Conservation (phyloP, 176 grass and related monocot genomes). For the Rhipidocladum racemiflorum region DNA sequence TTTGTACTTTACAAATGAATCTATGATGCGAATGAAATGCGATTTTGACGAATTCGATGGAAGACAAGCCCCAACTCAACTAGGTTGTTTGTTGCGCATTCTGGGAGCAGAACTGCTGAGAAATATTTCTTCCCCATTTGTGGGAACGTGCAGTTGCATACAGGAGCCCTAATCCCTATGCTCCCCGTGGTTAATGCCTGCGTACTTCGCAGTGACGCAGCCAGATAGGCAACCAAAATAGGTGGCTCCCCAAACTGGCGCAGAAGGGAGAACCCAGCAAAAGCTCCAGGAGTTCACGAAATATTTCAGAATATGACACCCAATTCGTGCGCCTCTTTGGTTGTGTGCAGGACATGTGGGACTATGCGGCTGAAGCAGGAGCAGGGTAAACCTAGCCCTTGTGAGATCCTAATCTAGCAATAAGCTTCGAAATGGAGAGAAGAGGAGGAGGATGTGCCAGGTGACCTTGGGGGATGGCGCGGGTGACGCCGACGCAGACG, state of each 20-base stretch:
- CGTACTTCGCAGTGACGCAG: background rate
- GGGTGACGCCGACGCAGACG: constrained; percentile 71
- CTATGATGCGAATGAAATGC: background rate
- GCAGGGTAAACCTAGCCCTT: constrained; percentile 19
- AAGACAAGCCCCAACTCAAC: background rate
- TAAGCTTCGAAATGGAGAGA: background rate
- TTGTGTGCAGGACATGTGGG: too few relatives aligned
- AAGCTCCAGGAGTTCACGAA: background rate
- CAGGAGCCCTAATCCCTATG: background rate
- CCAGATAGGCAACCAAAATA: background rate
- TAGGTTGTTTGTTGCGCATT: background rate
- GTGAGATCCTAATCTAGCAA: background rate
- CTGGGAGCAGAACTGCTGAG: background rate
- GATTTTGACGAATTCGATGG: background rate
- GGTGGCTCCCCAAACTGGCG: background rate
- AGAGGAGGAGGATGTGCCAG: background rate
- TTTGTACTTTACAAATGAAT: background rate
- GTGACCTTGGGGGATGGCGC: constrained; percentile 55
- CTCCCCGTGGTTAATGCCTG: background rate
- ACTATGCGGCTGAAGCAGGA: background rate
- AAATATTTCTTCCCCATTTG: background rate
- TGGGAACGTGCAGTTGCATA: background rate
- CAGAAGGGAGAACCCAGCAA: background rate
- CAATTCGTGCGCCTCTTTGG: too few relatives aligned
- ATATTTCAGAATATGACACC: too few relatives aligned